Evolutionary conservation across 2,329 filamentous ascomycete species (phyloP).

Genomic region (Cladobotryum mycophilum): DNA sequence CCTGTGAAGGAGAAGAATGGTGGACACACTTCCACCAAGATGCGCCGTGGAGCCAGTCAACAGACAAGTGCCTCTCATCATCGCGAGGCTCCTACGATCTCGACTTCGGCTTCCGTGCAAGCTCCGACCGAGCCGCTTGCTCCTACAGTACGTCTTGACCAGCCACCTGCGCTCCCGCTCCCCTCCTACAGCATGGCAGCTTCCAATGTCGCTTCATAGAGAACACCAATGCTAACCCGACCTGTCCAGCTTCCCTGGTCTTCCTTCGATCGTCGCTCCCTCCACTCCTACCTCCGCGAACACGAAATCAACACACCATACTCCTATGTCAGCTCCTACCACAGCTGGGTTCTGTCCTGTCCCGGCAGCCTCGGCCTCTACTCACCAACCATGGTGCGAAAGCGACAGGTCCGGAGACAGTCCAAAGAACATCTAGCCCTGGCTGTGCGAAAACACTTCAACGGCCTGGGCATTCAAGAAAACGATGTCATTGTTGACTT

Average conservation of each 20-base stretch:
- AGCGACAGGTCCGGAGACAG: slow-evolving; percentile 58
- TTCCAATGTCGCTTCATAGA: background rate
- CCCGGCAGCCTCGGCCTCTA: slow-evolving; percentile 60
- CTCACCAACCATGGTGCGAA: slow-evolving; percentile 70
- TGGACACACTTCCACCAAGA: slow-evolving; percentile 43
- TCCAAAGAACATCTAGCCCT: slow-evolving; percentile 66
- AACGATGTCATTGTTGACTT: slow-evolving; percentile 78
- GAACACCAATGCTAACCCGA: slow-evolving; percentile 10
- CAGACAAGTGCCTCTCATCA: slow-evolving; percentile 40
- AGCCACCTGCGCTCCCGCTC: background rate
- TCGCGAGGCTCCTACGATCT: slow-evolving; percentile 38
- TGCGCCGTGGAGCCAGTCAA: slow-evolving; percentile 49
- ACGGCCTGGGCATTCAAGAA: slow-evolving; percentile 70
- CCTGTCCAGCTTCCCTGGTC: slow-evolving; percentile 55
- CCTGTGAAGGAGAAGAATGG: slow-evolving; percentile 40
- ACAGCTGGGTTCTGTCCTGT: slow-evolving; percentile 55
- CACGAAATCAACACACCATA: slow-evolving; percentile 66
- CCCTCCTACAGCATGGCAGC: background rate
- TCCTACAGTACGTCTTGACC: slow-evolving; percentile 27
- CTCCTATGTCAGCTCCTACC: slow-evolving; percentile 60
- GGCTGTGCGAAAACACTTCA: slow-evolving; percentile 76
- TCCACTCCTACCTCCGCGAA: slow-evolving; percentile 70
- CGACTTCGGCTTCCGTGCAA: slow-evolving; percentile 27
- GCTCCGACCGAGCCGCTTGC: slow-evolving; percentile 24
- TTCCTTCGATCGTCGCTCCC: slow-evolving; percentile 58